phyloP scores from a whole-genome alignment of 1,139 yeast species.

The Suhomyces choctaworum region DNA sequence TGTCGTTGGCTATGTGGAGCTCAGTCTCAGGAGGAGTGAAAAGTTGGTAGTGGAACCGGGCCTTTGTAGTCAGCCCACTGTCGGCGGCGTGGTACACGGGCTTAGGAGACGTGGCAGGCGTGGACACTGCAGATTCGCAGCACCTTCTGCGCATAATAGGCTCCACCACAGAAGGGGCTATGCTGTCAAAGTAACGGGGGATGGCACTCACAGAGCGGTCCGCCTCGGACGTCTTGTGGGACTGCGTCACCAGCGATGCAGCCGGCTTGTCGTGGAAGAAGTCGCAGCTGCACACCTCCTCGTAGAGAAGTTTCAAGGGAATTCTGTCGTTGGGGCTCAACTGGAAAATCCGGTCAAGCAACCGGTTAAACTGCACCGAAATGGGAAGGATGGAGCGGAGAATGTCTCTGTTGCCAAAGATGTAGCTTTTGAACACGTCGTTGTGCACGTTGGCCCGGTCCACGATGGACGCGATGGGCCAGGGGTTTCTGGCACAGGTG shows the following conservation, averaged over 20 bases:
- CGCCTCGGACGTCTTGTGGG: conserved; percentile 1
- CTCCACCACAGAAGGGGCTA: not conserved
- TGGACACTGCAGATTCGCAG: not conserved
- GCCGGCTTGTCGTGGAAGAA: conserved; percentile 33
- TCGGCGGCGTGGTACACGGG: not conserved
- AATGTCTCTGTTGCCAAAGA: conserved; percentile 29
- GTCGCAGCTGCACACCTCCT: conserved; percentile 41
- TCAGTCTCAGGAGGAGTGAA: conserved; percentile 14
- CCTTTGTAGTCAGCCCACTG: not conserved
- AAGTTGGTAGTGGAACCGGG: conserved; percentile 5
- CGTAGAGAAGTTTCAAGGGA: conserved; percentile 47
- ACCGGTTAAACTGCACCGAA: conserved; percentile 55
- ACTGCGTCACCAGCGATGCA: not conserved
- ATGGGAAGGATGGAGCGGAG: conserved; percentile 59
- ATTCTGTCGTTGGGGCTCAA: conserved; percentile 68
- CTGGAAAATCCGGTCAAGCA: conserved; percentile 56
- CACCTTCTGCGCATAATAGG: not conserved
- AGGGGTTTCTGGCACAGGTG: conserved; percentile 84
- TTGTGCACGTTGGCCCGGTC: conserved; percentile 53
- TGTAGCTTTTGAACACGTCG: conserved; percentile 51
- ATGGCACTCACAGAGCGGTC: not conserved
- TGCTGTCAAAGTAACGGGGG: conserved; percentile 5
- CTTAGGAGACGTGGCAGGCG: conserved; percentile 1
- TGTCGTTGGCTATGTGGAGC: conserved; percentile 2
- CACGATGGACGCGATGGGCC: conserved; percentile 74